Evolutionary conservation across 2,329 filamentous ascomycete species (phyloP).

Genomic region (Monilinia fructigena): DNA sequence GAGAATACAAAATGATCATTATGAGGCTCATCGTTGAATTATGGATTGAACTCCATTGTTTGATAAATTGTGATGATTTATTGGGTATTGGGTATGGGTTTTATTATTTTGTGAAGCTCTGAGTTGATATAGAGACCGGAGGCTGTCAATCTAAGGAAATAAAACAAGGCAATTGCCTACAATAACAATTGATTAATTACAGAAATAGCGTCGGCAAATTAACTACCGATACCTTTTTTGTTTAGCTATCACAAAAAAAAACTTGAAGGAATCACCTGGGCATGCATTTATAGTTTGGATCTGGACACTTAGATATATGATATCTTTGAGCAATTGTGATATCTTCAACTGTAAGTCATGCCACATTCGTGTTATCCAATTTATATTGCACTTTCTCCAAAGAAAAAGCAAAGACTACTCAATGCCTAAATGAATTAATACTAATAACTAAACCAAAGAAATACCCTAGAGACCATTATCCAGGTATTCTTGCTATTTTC

Average conservation of each 20-base stretch:
- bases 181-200: no score
- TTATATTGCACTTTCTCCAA: not conserved
- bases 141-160: no score
- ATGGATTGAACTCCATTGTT: not conserved
- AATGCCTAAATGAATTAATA: not conserved
- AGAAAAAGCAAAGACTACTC: not conserved
- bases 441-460: not conserved
- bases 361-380: not conserved
- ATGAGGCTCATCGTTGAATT: not conserved
- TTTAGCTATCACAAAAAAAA: no score
- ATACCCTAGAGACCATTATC: not conserved
- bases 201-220: no score
- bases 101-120: not conserved
- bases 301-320: not conserved
- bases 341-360: not conserved
- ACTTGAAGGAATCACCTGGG: no score
- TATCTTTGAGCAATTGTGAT: not conserved
- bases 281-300: not conserved
- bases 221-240: no score
- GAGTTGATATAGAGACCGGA: not conserved
- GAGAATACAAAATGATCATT: not conserved
- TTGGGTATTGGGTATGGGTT: not conserved
- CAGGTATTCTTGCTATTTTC: not conserved
- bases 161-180: no score
- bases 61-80: not conserved